Conservation (phyloP, 2,329 filamentous ascomycete species). For the Cordyceps javanica region DNA sequence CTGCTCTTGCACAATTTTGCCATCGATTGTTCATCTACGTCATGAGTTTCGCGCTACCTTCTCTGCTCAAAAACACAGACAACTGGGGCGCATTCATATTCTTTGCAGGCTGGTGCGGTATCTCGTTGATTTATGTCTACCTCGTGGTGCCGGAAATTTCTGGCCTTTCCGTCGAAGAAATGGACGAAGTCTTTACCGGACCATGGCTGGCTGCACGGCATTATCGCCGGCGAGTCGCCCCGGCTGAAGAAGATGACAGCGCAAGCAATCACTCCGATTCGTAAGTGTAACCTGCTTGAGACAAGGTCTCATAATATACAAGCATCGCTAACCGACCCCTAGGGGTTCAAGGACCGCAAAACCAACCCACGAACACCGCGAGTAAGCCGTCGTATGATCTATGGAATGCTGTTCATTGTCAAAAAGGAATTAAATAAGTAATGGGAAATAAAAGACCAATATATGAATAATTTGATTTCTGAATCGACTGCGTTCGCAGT, state of each 20-base stretch:
- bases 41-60: slow-evolving; percentile 25
- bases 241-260: neutral
- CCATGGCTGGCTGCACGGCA: slow-evolving; percentile 15
- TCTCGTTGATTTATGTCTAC: slow-evolving; percentile 29
- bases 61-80: slow-evolving; percentile 24
- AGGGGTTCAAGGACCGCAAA: neutral
- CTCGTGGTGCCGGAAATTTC: slow-evolving; percentile 31
- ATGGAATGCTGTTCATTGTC: too few relatives aligned
- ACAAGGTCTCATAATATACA: neutral
- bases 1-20: slow-evolving; percentile 25
- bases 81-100: slow-evolving; percentile 36
- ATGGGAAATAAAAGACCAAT: too few relatives aligned
- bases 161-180: slow-evolving; percentile 28
- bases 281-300: neutral
- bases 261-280: neutral
- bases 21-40: slow-evolving; percentile 27
- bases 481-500: too few relatives aligned
- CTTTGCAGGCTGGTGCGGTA: slow-evolving; percentile 29
- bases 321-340: neutral
- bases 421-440: too few relatives aligned
- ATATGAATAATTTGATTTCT: too few relatives aligned
- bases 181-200: slow-evolving; percentile 25
- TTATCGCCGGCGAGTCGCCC: neutral
- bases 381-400: neutral
- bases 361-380: neutral